phyloP scores from a whole-genome alignment of 2,329 filamentous ascomycete genomes.

The Talaromyces sp. region DNA sequence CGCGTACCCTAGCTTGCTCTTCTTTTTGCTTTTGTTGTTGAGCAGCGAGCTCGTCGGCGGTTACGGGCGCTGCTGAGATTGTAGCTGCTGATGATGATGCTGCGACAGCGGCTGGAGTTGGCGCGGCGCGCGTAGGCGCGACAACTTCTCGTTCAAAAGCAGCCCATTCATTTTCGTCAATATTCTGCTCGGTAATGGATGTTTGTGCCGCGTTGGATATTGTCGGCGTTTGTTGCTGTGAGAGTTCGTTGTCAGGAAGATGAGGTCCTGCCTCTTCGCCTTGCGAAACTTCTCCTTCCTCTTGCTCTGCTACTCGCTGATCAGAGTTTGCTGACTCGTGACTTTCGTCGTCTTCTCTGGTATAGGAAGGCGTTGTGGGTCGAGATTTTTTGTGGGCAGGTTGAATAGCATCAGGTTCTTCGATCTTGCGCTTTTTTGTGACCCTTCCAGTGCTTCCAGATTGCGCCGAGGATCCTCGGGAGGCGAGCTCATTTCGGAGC shows the following conservation, averaged over 20 bases:
- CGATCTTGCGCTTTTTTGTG: conserved; percentile 56
- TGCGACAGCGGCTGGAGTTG: conserved; percentile 31
- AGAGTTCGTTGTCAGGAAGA: conserved; percentile 15
- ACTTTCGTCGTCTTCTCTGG: conserved; percentile 19
- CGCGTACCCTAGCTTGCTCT: conserved; percentile 42
- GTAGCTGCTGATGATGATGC: conserved; percentile 48
- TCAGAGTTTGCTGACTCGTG: neutral
- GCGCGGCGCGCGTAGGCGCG: conserved; percentile 35
- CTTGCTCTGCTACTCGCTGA: conserved; percentile 25
- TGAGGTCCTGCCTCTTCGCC: conserved; percentile 27
- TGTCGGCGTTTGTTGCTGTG: conserved; percentile 9
- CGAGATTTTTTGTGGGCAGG: conserved; percentile 44
- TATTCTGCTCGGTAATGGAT: conserved; percentile 22
- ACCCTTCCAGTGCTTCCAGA: conserved; percentile 33
- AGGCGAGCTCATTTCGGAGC: conserved; percentile 71
- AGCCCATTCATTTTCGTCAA: conserved; percentile 80
- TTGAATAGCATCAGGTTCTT: conserved; percentile 34
- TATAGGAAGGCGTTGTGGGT: conserved; percentile 31
- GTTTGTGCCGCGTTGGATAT: conserved; percentile 8
- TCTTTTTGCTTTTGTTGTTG: conserved; percentile 49
- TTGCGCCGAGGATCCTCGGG: conserved; percentile 66
- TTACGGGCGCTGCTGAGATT: conserved; percentile 67
- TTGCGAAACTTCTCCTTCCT: conserved; percentile 27
- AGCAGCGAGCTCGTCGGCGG: conserved; percentile 59
- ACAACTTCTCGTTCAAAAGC: conserved; percentile 83